Base-by-base conservation (phyloP, 2,329 filamentous ascomycete species). In the Dendrostoma leiphaemia region DNA sequence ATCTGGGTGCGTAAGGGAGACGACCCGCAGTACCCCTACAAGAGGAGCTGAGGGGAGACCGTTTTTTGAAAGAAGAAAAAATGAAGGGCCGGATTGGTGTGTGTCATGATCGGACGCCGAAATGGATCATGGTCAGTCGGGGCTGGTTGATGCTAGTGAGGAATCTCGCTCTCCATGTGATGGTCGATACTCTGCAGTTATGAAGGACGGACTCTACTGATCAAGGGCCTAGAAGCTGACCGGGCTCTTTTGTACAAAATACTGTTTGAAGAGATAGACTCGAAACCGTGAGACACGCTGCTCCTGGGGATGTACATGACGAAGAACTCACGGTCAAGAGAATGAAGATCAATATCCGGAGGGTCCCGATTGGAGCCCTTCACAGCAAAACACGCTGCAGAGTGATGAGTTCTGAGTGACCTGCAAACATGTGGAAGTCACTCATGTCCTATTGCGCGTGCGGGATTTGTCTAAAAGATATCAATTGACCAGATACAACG, bases 1-100 rank as follows among this genome's bases (percentile, higher is more conserved):
- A 84, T 97, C 61, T 95, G 88, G 83, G 77, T 90, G 65, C 84
- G 89, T 65, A 96, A 94, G 79, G 89, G 91, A 68, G 89, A 92
- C 67, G 80, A 85, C 51, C 75, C 92, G 19, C 77, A 74, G 57
- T 86, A 85, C 53, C 84, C 84, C 1, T 87, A 75, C 62, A 83
- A 81, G 69, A 59, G 41, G 50, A 48, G 49, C 46, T 56, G 49
- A 56, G 32, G 15, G 26, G 17, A 8, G 9, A n/a, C n/a, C n/a
- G 8, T 17, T 6, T 13, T 15, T 19, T n/a, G 6, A 31, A 34
- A 5, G 17, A 21, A 19, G 8, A 17, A 12, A 10, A 8, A 15
- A n/a, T 3, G 21, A 24, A 15, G 23, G 9, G 9, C 21, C 13
- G 17, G 40, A 26, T 35, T 13, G 44, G 21, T 19, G 5, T 35